phyloP scores from a whole-genome alignment of 257 asterid species.

The Gentiana straminea region DNA sequence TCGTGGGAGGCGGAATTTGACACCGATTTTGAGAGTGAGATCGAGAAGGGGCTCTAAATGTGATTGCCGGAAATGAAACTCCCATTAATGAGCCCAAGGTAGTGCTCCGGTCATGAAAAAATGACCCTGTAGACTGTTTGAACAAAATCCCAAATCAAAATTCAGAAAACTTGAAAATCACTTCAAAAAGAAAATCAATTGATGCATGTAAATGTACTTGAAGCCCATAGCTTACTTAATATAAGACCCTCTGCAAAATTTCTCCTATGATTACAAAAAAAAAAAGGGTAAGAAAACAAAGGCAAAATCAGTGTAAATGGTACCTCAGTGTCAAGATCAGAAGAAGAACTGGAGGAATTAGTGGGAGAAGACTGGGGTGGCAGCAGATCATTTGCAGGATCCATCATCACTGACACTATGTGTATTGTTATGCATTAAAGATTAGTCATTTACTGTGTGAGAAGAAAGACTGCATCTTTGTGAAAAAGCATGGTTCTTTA shows the following conservation, averaged over 20 bases:
- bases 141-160: background rate
- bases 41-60: slow-evolving; percentile 55
- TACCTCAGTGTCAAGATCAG: slow-evolving; percentile 98
- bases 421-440: background rate
- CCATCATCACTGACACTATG: slow-evolving; percentile 28
- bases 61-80: slow-evolving; percentile 60
- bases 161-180: background rate
- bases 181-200: background rate
- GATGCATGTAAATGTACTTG: too few relatives aligned
- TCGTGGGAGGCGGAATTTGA: slow-evolving; percentile 19
- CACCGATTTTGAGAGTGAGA: slow-evolving; percentile 43
- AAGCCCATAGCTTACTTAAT: too few relatives aligned
- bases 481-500: slow-evolving; percentile 13
- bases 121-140: slow-evolving; percentile 87
- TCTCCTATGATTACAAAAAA: too few relatives aligned
- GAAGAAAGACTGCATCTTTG: background rate
- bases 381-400: slow-evolving; percentile 57
- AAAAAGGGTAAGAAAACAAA: too few relatives aligned
- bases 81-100: slow-evolving; percentile 87
- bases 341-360: slow-evolving; percentile 70
- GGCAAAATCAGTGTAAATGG: background rate
- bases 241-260: too few relatives aligned
- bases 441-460: background rate
- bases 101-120: slow-evolving; percentile 91
- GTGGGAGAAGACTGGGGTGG: slow-evolving; percentile 73